Percentiles rank a stretch among this genome's conserved stretches.
Evolutionary conservation across 352 stramenopile species (phyloP).

Genomic region (Pythium rishiriense): DNA sequence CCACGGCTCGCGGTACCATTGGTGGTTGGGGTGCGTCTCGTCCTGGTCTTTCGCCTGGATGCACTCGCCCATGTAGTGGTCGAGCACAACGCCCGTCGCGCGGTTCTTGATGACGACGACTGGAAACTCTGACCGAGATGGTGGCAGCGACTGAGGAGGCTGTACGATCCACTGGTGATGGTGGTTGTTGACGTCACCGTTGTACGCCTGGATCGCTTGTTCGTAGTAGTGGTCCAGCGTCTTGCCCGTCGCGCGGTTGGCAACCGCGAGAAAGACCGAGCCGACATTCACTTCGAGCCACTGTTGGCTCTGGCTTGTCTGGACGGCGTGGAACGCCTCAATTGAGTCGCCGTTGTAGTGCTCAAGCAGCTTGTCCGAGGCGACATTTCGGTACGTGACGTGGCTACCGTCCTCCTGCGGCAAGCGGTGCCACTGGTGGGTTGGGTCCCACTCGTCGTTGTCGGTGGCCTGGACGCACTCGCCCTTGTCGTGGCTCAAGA

Average conservation of each 20-base stretch:
- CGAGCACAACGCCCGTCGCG: slow-evolving; percentile 1
- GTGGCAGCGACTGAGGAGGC: neutral
- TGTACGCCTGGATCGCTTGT: neutral
- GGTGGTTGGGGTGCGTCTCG: slow-evolving; percentile 1
- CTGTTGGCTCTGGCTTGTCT: neutral
- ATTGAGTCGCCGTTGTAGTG: neutral
- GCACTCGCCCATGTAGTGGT: neutral
- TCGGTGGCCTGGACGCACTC: slow-evolving; percentile 1
- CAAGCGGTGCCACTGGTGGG: slow-evolving; percentile 4
- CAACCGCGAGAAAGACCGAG: neutral
- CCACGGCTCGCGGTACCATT: neutral
- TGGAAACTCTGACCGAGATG: neutral
- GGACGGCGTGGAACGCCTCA: neutral
- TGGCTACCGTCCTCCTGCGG: neutral
- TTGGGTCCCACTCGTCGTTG: neutral
- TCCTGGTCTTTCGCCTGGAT: slow-evolving; percentile 4
- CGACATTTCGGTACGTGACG: neutral
- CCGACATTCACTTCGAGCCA: neutral
- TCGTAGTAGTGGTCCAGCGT: neutral
- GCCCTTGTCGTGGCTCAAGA: neutral
- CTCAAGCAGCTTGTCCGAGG: neutral
- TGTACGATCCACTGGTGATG: slow-evolving; percentile 1
- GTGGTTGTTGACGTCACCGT: neutral
- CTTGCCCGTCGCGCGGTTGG: neutral
- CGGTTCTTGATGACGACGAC: slow-evolving; percentile 5